A percentile compares a stretch with the other conserved stretches of the same genome.
These are phyloP conservation scores for Penicillium sumatraense DNA, from an alignment of 2,329 filamentous ascomycete genomes.

Conservation along the genomic window DNA sequence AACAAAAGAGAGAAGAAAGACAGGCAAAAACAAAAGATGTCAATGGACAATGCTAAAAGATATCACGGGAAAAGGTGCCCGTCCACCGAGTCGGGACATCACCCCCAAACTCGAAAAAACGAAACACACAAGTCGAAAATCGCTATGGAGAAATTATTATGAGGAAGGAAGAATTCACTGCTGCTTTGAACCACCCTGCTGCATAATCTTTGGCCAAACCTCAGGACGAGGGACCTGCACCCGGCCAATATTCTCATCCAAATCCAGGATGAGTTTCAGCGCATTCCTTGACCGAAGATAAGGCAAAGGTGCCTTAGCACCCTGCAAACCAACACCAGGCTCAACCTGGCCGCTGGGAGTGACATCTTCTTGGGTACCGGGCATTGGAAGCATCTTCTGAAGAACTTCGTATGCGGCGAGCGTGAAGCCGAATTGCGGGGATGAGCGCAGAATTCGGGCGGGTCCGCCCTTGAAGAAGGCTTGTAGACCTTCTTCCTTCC, in stretches of 20 bases:
- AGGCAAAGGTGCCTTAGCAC: slow-evolving; percentile 66
- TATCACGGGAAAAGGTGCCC: slow-evolving; percentile 9
- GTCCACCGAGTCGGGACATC: not conserved
- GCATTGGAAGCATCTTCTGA: slow-evolving; percentile 78
- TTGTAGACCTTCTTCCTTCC: slow-evolving; percentile 87
- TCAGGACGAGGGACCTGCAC: slow-evolving; percentile 60
- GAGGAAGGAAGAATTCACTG: slow-evolving; percentile 36
- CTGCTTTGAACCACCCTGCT: slow-evolving; percentile 34
- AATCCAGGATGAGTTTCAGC: slow-evolving; percentile 90
- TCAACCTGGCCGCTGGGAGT: slow-evolving; percentile 65
- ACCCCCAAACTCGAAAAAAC: not conserved
- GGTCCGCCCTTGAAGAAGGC: slow-evolving; percentile 99
- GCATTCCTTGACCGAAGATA: slow-evolving; percentile 83
- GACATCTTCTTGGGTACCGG: slow-evolving; percentile 62
- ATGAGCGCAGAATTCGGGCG: slow-evolving; percentile 91
- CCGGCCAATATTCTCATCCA: slow-evolving; percentile 90
- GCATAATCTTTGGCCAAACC: slow-evolving; percentile 44
- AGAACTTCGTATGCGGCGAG: slow-evolving; percentile 93
- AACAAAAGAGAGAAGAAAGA: slow-evolving; percentile 4
- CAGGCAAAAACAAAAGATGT: slow-evolving; percentile 9
- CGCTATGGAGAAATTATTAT: slow-evolving; percentile 30
- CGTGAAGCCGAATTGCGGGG: slow-evolving; percentile 97
- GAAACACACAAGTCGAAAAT: slow-evolving; percentile 4
- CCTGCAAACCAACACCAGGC: slow-evolving; percentile 65
- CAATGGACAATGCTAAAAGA: slow-evolving; percentile 26